A percentile compares a stretch with the other conserved stretches of the same genome.
These are phyloP conservation scores for Microcera coccophila DNA, from an alignment of 2,329 filamentous ascomycete genomes.

Conservation along the genomic window DNA sequence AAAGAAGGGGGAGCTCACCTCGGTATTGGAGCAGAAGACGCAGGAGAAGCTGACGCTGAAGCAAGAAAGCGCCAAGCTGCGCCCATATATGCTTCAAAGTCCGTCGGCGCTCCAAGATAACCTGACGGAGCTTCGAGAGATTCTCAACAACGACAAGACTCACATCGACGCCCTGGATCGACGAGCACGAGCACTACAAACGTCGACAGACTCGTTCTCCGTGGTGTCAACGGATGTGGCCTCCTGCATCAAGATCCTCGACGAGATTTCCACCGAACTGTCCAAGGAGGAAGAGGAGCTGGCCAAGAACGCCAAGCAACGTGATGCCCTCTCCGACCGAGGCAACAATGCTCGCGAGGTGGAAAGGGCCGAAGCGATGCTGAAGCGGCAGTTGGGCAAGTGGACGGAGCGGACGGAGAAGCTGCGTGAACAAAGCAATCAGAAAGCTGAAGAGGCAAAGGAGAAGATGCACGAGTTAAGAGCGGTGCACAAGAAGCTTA, in stretches of 20 bases:
- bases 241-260: constrained; percentile 81
- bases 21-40: constrained; percentile 66
- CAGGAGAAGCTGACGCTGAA: constrained; percentile 65
- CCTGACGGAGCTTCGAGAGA: constrained; percentile 76
- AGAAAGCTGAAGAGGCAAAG: constrained; percentile 77
- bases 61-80: constrained; percentile 83
- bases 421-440: constrained; percentile 72
- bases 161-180: constrained; percentile 87
- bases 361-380: constrained; percentile 77
- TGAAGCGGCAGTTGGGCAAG: constrained; percentile 78
- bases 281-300: constrained; percentile 89
- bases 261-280: constrained; percentile 81
- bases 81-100: constrained; percentile 88
- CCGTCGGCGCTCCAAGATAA: constrained; percentile 78
- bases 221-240: constrained; percentile 82
- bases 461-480: constrained; percentile 87
- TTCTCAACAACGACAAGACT: constrained; percentile 70
- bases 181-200: constrained; percentile 83
- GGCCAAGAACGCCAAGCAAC: constrained; percentile 71
- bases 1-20: constrained; percentile 73
- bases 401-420: constrained; percentile 85
- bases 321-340: constrained; percentile 81
- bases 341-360: constrained; percentile 89
- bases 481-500: constrained; percentile 72
- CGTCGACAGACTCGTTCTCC: constrained; percentile 82